A percentile compares a stretch with the other conserved stretches of the same genome.
Evolutionary conservation across 2,329 filamentous ascomycete genomes (phyloP).

Genomic region (Hypoxylon sp.): DNA sequence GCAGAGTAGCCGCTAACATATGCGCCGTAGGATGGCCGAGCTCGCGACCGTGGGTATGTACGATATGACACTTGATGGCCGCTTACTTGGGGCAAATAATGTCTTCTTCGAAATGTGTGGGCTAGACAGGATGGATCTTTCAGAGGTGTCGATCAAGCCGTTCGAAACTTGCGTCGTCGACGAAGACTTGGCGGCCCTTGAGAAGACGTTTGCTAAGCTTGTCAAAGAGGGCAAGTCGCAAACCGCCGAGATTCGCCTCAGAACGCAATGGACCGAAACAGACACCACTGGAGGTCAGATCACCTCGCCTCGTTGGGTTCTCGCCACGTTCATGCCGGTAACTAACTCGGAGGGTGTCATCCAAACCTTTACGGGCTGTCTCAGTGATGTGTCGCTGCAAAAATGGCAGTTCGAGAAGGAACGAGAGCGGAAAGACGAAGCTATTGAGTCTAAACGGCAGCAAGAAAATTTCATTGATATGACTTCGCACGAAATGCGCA

Average conservation of each 20-base stretch:
- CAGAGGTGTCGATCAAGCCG: constrained; percentile 50
- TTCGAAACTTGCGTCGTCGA: constrained; percentile 56
- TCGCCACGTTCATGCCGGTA: constrained; percentile 60
- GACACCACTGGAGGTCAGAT: constrained; percentile 55
- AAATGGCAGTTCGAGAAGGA: constrained; percentile 61
- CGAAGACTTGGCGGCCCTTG: constrained; percentile 53
- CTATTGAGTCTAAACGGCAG: constrained; percentile 67
- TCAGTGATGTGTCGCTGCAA: constrained; percentile 58
- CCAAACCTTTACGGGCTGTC: constrained; percentile 58
- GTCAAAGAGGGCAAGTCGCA: constrained; percentile 52
- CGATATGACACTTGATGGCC: constrained; percentile 60
- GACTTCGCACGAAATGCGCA: constrained; percentile 75
- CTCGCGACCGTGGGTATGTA: constrained; percentile 64
- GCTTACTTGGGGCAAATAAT: constrained; percentile 59
- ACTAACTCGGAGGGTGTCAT: constrained; percentile 55
- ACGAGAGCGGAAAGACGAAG: constrained; percentile 55
- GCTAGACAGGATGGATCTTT: constrained; percentile 53
- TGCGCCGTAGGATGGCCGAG: constrained; percentile 56
- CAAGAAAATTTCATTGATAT: constrained; percentile 87
- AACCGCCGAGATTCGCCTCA: constrained; percentile 58
- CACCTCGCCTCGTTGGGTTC: constrained; percentile 56
- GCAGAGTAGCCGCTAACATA: constrained; percentile 2
- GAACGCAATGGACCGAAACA: constrained; percentile 55
- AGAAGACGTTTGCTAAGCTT: constrained; percentile 52
- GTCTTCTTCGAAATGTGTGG: constrained; percentile 62